Evolutionary conservation across 2,329 filamentous ascomycete species (phyloP).

Genomic region (Mollisiaceae sp.): DNA sequence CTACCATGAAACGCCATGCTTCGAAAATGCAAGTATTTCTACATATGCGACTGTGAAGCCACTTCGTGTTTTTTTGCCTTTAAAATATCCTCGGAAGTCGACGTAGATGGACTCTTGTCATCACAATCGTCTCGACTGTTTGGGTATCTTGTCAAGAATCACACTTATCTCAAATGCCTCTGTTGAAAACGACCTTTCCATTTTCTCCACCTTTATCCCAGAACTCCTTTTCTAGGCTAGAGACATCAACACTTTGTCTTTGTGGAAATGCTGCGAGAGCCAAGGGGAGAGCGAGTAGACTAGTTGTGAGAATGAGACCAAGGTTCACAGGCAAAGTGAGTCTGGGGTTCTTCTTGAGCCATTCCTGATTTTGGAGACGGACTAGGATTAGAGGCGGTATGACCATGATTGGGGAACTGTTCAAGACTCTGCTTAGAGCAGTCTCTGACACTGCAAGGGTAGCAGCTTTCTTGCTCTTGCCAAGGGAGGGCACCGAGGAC

Average conservation of each 20-base stretch:
- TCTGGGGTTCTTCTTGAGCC: slow-evolving; percentile 78
- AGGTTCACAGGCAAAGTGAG: slow-evolving; percentile 85
- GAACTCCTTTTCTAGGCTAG: slow-evolving; percentile 84
- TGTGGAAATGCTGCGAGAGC: slow-evolving; percentile 93
- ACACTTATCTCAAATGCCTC: slow-evolving; percentile 69
- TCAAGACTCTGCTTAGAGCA: slow-evolving; percentile 87
- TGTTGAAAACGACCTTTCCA: slow-evolving; percentile 93
- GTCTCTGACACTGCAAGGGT: slow-evolving; percentile 92
- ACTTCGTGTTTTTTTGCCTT: background rate
- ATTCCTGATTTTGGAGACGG: slow-evolving; percentile 80
- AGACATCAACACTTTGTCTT: slow-evolving; percentile 78
- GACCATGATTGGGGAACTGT: slow-evolving; percentile 97
- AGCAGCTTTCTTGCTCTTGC: slow-evolving; percentile 87
- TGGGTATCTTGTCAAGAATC: background rate
- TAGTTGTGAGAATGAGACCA: slow-evolving; percentile 83
- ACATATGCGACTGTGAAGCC: background rate
- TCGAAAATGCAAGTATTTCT: slow-evolving; percentile 5
- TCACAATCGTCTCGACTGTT: background rate
- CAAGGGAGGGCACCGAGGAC: slow-evolving; percentile 72
- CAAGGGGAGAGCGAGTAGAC: slow-evolving; percentile 85
- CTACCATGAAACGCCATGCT: slow-evolving; percentile 14
- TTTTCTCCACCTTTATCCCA: slow-evolving; percentile 77
- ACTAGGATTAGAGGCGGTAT: slow-evolving; percentile 88
- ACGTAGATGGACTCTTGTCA: background rate
- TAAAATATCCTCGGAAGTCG: background rate